Evolutionary conservation across 1,139 yeast species (phyloP).

Genomic region (Diutina ranongensis): DNA sequence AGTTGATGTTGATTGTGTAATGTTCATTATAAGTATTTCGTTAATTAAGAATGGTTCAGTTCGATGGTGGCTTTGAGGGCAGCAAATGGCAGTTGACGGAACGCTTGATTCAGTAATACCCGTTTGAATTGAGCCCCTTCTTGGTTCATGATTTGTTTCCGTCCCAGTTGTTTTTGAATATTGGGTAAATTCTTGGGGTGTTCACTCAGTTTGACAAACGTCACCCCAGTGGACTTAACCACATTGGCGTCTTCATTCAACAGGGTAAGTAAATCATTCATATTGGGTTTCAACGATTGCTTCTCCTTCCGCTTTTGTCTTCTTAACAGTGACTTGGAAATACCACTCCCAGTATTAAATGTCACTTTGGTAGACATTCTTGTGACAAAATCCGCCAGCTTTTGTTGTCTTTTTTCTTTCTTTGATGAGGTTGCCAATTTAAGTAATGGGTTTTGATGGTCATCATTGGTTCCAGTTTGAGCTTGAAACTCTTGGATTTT

Average conservation of each 20-base stretch:
- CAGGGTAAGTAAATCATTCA: conserved; percentile 48
- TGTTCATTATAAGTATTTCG: not conserved
- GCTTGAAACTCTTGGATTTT: not conserved
- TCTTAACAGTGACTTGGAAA: conserved; percentile 54
- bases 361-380: conserved; percentile 19
- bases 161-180: conserved; percentile 45
- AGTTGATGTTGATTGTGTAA: too few species aligned
- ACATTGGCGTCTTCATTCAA: conserved; percentile 23
- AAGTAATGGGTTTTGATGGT: conserved; percentile 33
- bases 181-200: conserved; percentile 30
- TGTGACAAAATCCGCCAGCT: conserved; percentile 20
- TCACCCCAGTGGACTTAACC: conserved; percentile 12
- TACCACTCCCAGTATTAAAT: conserved; percentile 24
- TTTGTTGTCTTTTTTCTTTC: conserved; percentile 37
- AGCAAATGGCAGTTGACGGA: conserved; percentile 46
- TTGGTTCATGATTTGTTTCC: conserved; percentile 35
- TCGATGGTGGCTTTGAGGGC: conserved; percentile 38
- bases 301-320: conserved; percentile 54
- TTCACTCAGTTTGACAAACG: conserved; percentile 9
- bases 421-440: conserved; percentile 43
- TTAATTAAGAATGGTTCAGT: not conserved
- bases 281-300: conserved; percentile 53
- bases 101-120: conserved; percentile 39
- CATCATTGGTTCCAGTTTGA: conserved; percentile 1
- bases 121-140: conserved; percentile 47